phyloP scores from a whole-genome alignment of 768 basidiomycete species.

The Auriscalpium microsporum region DNA sequence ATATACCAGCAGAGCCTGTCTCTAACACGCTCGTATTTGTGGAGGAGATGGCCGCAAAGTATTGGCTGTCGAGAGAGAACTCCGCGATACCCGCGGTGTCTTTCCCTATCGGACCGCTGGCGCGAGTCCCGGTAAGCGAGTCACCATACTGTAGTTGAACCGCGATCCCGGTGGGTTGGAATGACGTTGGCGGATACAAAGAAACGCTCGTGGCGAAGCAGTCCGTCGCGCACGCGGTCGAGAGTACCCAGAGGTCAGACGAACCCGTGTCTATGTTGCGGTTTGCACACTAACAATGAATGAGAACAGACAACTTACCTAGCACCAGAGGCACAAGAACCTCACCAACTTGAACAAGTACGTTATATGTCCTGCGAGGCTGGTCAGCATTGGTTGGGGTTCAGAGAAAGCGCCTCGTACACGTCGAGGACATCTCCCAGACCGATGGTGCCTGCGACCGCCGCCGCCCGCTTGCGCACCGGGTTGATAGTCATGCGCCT shows the following conservation, averaged over 20 bases:
- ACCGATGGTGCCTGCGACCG: conserved; percentile 29
- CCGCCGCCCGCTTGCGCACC: background rate
- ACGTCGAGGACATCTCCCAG: conserved; percentile 41
- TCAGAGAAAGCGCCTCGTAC: background rate
- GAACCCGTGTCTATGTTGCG: conserved; percentile 57
- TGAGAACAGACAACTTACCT: conserved; percentile 31
- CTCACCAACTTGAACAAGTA: conserved; percentile 49
- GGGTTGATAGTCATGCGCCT: background rate
- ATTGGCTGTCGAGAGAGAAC: conserved; percentile 41
- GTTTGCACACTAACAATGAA: background rate
- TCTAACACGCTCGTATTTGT: conserved; percentile 59
- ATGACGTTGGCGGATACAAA: conserved; percentile 41
- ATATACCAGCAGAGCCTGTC: conserved; percentile 54
- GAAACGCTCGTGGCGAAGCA: conserved; percentile 32
- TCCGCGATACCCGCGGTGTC: conserved; percentile 51
- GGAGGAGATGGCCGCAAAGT: conserved; percentile 55
- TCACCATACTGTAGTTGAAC: conserved; percentile 59
- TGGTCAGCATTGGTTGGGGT: background rate
- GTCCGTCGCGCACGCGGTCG: conserved; percentile 41
- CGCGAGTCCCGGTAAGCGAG: conserved; percentile 61
- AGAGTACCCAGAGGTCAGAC: conserved; percentile 68
- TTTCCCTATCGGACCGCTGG: conserved; percentile 52
- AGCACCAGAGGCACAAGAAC: conserved; percentile 47
- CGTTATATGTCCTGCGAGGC: conserved; percentile 50
- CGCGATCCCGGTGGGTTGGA: conserved; percentile 39